A percentile compares a stretch with the other conserved stretches of the same genome.
These are phyloP conservation scores for Sporisorium exsertum DNA, from an alignment of 1,284 basidiomycete genomes.

Conservation along the genomic window DNA sequence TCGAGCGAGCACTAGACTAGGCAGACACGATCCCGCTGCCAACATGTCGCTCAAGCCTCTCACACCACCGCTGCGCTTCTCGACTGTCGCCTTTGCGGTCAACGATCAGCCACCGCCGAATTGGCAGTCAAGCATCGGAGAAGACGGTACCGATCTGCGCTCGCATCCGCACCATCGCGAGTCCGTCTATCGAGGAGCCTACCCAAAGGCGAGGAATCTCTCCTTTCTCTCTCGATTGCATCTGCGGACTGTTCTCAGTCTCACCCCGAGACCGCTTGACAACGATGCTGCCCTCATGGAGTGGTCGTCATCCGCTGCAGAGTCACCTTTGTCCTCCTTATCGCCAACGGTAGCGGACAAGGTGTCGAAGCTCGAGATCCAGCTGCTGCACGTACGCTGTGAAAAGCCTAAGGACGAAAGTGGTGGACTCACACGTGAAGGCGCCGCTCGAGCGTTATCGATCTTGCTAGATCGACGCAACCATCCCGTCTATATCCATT, in stretches of 20 bases:
- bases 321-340: background rate
- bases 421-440: slow-evolving; percentile 60
- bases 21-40: background rate
- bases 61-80: slow-evolving; percentile 61
- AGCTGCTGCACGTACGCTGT: slow-evolving; percentile 58
- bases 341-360: background rate
- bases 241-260: slow-evolving; percentile 62
- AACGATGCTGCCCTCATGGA: slow-evolving; percentile 44
- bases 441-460: slow-evolving; percentile 56
- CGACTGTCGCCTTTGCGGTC: slow-evolving; percentile 52
- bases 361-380: slow-evolving; percentile 20
- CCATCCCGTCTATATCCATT: slow-evolving; percentile 66
- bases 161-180: slow-evolving; percentile 44
- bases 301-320: slow-evolving; percentile 43
- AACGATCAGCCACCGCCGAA: slow-evolving; percentile 8
- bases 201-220: slow-evolving; percentile 63
- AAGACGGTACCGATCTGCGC: slow-evolving; percentile 7
- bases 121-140: background rate
- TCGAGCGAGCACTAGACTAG: slow-evolving; percentile 8
- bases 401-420: slow-evolving; percentile 68
- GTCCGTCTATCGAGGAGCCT: slow-evolving; percentile 64
- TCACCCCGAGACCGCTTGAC: slow-evolving; percentile 65
- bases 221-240: slow-evolving; percentile 62
- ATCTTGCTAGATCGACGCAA: slow-evolving; percentile 58
- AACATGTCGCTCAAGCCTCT: slow-evolving; percentile 53